Evolutionary conservation across 2,329 filamentous ascomycete genomes (phyloP), one percentile per base, ranked within the genome.

Genomic region (Mollisia scopiformis): DNA sequence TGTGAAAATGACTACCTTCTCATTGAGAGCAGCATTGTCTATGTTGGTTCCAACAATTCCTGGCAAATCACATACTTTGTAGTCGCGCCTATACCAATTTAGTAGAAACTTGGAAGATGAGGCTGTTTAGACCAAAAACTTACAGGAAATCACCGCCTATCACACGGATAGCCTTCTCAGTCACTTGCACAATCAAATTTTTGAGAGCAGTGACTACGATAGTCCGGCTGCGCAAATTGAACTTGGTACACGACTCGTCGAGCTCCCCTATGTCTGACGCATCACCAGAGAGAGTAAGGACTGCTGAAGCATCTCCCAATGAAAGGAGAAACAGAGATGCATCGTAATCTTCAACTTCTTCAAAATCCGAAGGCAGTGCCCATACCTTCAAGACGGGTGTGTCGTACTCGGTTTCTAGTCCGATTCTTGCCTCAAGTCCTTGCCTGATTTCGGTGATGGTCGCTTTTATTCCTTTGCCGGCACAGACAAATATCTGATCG

Each of bases 391-490:
- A 81, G 31, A 85, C 78, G 1, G 79, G 77, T 6, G 77, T 76
- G 7, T 75, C 76, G 46, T 79, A 82, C 23, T 84, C 81, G 11
- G 87, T 76, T 23, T 86, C 82, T 5, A 86, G 69, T 1, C 84
- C 86, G 65, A 91, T 85, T 58, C 83, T 85, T 19, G 89, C 91
- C 69, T 90, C 85, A 28, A 91, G 76, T 3, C 91, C 91, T 73
- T 86, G 80, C 63, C 89, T 84, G 63, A 91, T 80, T 69, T 94
- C 89, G 2, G 85, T 84, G 25, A 94, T 77, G 7, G 83, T 82
- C 10, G 89, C 89, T 30, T 80, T 82, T 1, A 77, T 75, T 0
- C 87, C 87, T 66, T 85, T 84, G 0, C 89, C 87, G 21, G 87
- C 88, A 46, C 87, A 88, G 23, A 84, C 83, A 74, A 90, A 92